Percentiles rank a stretch among this genome's conserved stretches.
Evolutionary conservation across 2,329 filamentous ascomycete species (phyloP).

Genomic region (Diplodia mutila): DNA sequence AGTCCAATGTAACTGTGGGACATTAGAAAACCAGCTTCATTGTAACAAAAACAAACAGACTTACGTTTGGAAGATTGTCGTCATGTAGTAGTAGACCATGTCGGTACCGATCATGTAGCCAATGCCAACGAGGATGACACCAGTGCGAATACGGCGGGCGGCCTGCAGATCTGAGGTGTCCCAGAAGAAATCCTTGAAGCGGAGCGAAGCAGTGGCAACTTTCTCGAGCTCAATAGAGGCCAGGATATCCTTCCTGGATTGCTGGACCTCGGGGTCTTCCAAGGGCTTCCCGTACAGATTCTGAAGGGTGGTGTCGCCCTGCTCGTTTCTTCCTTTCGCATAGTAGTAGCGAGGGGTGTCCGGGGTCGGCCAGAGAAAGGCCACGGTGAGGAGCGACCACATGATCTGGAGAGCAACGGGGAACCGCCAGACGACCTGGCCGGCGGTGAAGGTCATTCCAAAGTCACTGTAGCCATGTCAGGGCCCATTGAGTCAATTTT

Average conservation of each 20-base stretch:
- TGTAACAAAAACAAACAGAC: not conserved
- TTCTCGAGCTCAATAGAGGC: constrained; percentile 30
- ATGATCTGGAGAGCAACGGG: constrained; percentile 39
- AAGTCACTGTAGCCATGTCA: constrained; percentile 33
- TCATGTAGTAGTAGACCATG: constrained; percentile 38
- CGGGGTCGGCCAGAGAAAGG: constrained; percentile 32
- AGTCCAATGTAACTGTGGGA: constrained; percentile 35
- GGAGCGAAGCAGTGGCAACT: constrained; percentile 27
- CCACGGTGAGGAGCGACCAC: constrained; percentile 33
- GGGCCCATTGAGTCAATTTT: not conserved
- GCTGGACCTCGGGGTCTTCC: constrained; percentile 28
- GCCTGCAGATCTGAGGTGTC: constrained; percentile 32
- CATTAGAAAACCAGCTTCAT: constrained; percentile 36
- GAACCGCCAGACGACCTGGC: constrained; percentile 39
- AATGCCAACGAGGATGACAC: constrained; percentile 45
- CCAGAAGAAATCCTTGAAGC: constrained; percentile 33
- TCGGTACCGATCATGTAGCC: constrained; percentile 50
- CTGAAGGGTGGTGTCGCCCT: constrained; percentile 34
- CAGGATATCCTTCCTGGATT: constrained; percentile 33
- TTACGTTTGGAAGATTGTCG: constrained; percentile 23
- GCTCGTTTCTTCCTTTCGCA: constrained; percentile 29
- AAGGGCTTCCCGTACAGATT: constrained; percentile 28
- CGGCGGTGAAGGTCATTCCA: constrained; percentile 36
- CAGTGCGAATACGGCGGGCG: constrained; percentile 38
- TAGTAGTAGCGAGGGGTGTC: constrained; percentile 40